Percentiles rank a stretch among this genome's conserved stretches.
Evolutionary conservation across 768 basidiomycete species (phyloP).

Genomic region (Strobilomyces confusus): DNA sequence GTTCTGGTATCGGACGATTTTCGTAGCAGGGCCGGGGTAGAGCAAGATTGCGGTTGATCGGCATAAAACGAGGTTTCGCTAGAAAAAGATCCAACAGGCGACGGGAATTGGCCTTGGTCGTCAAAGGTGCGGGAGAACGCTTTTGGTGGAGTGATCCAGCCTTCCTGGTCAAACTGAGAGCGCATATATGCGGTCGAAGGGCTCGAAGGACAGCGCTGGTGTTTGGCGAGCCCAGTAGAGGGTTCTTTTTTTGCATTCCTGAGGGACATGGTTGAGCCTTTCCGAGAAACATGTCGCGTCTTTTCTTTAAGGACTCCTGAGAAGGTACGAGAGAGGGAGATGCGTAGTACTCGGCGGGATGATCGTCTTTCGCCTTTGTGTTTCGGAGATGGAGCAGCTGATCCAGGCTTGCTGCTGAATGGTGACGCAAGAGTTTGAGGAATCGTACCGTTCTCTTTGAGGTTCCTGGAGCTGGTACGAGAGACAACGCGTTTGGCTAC

Average conservation of each 20-base stretch:
- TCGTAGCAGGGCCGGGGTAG: conserved; percentile 20
- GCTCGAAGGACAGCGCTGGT: conserved; percentile 19
- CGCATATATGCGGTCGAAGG: conserved; percentile 29
- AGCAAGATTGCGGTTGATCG: conserved; percentile 22
- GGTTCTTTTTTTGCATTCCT: conserved; percentile 10
- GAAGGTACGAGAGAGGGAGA: conserved; percentile 35
- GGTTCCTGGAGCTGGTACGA: conserved; percentile 37
- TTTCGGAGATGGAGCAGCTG: conserved; percentile 37
- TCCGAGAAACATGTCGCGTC: conserved; percentile 12
- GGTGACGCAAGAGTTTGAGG: conserved; percentile 39
- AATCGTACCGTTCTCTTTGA: conserved; percentile 36
- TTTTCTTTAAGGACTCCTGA: conserved; percentile 28
- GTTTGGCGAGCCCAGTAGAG: conserved; percentile 11
- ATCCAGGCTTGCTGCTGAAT: conserved; percentile 43
- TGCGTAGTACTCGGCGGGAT: conserved; percentile 14
- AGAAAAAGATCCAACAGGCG: conserved; percentile 3
- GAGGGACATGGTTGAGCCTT: conserved; percentile 16
- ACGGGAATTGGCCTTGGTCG: background rate
- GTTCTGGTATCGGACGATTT: background rate
- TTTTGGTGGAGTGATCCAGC: conserved; percentile 14
- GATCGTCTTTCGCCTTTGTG: conserved; percentile 11
- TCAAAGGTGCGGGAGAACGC: background rate
- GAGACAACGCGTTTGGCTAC: conserved; percentile 31
- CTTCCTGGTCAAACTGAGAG: conserved; percentile 10
- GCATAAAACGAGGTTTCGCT: conserved; percentile 17